Conservation (phyloP, 345 rosid species). For the Brassica cretica region DNA sequence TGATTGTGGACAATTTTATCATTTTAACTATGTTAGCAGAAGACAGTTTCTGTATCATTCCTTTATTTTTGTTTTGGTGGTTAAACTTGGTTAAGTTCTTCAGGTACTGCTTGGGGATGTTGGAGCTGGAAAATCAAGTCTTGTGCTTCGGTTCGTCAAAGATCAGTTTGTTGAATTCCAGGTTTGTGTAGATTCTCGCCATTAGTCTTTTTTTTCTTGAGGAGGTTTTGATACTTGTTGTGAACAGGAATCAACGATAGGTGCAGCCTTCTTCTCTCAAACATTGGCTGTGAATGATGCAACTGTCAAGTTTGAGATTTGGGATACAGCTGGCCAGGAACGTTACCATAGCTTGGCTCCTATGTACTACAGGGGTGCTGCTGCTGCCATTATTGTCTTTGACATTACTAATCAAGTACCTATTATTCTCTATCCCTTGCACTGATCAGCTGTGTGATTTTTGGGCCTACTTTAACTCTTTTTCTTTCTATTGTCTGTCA, state of each 20-base stretch:
- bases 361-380: conserved; percentile 74
- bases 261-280: conserved; percentile 67
- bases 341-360: conserved; percentile 75
- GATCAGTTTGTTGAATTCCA: conserved; percentile 63
- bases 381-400: conserved; percentile 59
- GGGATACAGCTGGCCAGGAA: conserved; percentile 73
- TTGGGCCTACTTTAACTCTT: neutral
- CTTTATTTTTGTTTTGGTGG: neutral
- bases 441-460: neutral
- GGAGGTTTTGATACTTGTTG: neutral
- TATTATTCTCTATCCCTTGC: neutral
- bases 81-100: neutral
- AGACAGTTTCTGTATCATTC: neutral
- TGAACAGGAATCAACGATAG: conserved; percentile 60
- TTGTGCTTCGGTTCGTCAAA: conserved; percentile 58
- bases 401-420: conserved; percentile 54
- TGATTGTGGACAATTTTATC: neutral
- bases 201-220: neutral
- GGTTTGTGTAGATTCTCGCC: conserved; percentile 31
- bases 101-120: conserved; percentile 69
- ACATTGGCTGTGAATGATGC: conserved; percentile 64
- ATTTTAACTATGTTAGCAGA: neutral
- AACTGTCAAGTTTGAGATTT: conserved; percentile 61
- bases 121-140: conserved; percentile 66
- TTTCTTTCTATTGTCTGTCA: conserved; percentile 20